These are phyloP conservation scores for Scytalidium sp. DNA, from an alignment of 2,329 filamentous ascomycete species.

Conservation along the genomic window DNA sequence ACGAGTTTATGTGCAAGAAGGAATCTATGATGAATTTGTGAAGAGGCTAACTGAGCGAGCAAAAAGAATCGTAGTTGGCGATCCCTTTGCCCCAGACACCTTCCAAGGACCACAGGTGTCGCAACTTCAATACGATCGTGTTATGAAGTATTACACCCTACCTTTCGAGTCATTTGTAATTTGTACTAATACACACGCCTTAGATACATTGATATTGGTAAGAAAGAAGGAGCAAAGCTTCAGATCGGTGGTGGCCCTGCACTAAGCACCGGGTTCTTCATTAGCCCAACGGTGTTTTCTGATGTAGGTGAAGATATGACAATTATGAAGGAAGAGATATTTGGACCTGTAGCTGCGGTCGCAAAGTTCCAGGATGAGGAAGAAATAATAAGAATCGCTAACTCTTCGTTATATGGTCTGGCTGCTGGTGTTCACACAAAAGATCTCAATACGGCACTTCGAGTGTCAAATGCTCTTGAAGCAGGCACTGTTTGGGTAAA, in stretches of 20 bases:
- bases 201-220: constrained; percentile 53
- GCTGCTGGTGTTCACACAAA: constrained; percentile 63
- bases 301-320: constrained; percentile 65
- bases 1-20: constrained; percentile 63
- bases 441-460: constrained; percentile 62
- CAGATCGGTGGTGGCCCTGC: constrained; percentile 61
- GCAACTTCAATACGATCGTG: constrained; percentile 63
- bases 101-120: constrained; percentile 69
- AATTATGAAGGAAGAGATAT: constrained; percentile 69
- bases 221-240: constrained; percentile 57
- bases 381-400: constrained; percentile 58
- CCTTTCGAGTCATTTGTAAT: neutral
- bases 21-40: constrained; percentile 65
- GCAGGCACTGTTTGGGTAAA: constrained; percentile 41
- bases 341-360: constrained; percentile 66
- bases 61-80: constrained; percentile 52
- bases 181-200: constrained; percentile 27
- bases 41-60: constrained; percentile 51
- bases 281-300: constrained; percentile 67
- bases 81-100: constrained; percentile 59
- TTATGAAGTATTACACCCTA: constrained; percentile 47
- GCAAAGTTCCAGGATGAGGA: constrained; percentile 66
- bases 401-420: constrained; percentile 62
- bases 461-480: constrained; percentile 58
- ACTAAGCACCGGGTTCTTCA: constrained; percentile 63